Conservation (phyloP, 345 rosid species). For the Populus nigra region DNA sequence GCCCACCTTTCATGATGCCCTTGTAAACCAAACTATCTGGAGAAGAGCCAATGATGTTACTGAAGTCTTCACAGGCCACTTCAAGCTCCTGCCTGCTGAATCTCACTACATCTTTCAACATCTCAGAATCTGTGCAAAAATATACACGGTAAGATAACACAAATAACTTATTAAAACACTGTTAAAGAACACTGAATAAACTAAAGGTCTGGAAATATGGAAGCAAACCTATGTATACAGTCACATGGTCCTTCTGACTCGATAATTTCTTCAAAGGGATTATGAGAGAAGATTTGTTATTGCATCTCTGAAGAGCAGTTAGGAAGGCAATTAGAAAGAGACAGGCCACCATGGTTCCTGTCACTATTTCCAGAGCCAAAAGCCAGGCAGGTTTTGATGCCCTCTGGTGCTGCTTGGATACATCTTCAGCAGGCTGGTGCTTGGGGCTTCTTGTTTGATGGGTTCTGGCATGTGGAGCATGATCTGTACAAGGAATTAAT, state of each 20-base stretch:
- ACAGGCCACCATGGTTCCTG: constrained; percentile 76
- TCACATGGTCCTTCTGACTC: constrained; percentile 66
- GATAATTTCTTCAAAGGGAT: constrained; percentile 96
- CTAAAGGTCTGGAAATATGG: constrained; percentile 13
- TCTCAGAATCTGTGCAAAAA: constrained; percentile 65
- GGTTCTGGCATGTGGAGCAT: constrained; percentile 40
- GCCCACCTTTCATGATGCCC: constrained; percentile 84
- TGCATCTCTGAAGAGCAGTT: constrained; percentile 69
- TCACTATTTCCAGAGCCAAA: constrained; percentile 73
- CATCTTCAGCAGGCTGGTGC: constrained; percentile 44
- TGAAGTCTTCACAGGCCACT: constrained; percentile 98
- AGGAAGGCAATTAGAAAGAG: constrained; percentile 55
- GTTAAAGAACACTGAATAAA: not conserved
- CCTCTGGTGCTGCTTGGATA: constrained; percentile 44
- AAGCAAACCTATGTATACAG: constrained; percentile 68
- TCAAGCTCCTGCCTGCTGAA: constrained; percentile 92
- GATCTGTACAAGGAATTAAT: constrained; percentile 37
- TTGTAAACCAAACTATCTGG: constrained; percentile 91
- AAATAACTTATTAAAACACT: not conserved
- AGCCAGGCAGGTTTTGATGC: constrained; percentile 79
- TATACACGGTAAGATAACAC: not conserved
- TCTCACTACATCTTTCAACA: constrained; percentile 75
- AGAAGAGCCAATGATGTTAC: constrained; percentile 93
- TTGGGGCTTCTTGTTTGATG: constrained; percentile 41
- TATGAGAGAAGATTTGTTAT: constrained; percentile 70